Evolutionary conservation across 2,329 filamentous ascomycete species (phyloP), one percentile per base, ranked within the genome.

Genomic region (Nigrograna mackinnonii): DNA sequence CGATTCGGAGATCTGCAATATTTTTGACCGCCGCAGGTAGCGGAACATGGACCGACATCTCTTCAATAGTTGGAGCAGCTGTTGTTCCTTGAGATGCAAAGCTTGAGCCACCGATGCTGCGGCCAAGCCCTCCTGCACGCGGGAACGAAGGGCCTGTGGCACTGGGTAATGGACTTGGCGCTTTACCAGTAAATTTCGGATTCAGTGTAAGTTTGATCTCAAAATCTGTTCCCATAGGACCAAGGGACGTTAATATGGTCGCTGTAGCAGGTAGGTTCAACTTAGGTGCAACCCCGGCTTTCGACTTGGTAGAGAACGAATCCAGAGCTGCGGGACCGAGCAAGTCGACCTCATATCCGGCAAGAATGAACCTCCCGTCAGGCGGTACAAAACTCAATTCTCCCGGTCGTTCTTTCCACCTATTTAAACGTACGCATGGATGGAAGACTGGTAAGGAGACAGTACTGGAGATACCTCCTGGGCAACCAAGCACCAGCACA

Each of bases 371-470:
- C 32, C 90, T 83, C 22, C 94, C 94, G 66, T 99, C 94, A 1
- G 94, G 94, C 2, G 94, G 94, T 11, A 99, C 83, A 60, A 99
- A 99, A 62, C 89, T 95, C n/a, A 99, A 76, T 52, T 96, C 88
- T 3, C 94, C 94, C 0, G 91, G 90, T 41, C 83, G 82, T 57
- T 95, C 89, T 56, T 86, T 86, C 94, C 94, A 99, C 50, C 85
- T 80, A n/a, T 86, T 87, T 3, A 99, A 75, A 14, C 94, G 80
- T 6, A 99, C 94, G 59, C 94, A 97, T 0, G 94, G 94, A 65
- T 99, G 94, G 57, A 99, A 99, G 0, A 96, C 91, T 1, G 92
- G 94, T 2, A 96, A 75, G 52, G 95, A 86, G 66, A 99, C 83
- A 24, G 91, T 80, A 49, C 80, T 83, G 13, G 76, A 79, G 36